Evolutionary conservation across 2,329 filamentous ascomycete genomes (phyloP).

Genomic region (Phyllosticta citrichinensis): DNA sequence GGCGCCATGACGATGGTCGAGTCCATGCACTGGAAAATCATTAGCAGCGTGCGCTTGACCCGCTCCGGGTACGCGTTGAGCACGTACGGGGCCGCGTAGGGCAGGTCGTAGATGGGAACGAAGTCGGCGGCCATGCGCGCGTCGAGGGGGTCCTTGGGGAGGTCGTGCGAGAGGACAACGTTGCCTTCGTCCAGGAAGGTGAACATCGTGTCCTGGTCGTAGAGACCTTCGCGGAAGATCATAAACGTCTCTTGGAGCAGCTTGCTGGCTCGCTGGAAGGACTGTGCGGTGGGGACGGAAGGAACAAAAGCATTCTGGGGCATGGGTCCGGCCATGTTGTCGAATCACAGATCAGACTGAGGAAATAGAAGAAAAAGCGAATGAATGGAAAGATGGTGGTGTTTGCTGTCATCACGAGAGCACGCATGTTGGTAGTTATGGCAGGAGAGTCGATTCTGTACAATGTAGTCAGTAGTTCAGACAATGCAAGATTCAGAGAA

Average conservation of each 20-base stretch:
- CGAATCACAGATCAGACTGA: not conserved
- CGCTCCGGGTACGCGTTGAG: too few relatives aligned
- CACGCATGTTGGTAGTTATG: not conserved
- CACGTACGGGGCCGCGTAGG: not conserved
- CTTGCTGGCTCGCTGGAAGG: not conserved
- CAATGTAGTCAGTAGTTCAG: not conserved
- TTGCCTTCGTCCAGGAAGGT: not conserved
- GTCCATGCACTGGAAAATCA: slow-evolving; percentile 2
- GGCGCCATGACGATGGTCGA: not conserved
- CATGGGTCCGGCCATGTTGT: not conserved
- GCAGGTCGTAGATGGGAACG: not conserved
- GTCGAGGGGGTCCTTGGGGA: not conserved
- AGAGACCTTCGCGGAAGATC: not conserved
- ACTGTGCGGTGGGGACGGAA: not conserved
- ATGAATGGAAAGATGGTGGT: not conserved
- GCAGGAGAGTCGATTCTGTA: not conserved
- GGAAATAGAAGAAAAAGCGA: not conserved
- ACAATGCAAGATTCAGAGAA: not conserved
- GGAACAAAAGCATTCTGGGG: not conserved
- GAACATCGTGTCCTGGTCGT: not conserved
- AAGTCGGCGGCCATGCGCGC: not conserved
- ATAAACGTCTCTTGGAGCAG: not conserved
- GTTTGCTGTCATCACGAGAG: not conserved
- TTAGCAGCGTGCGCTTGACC: not conserved
- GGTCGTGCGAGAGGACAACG: not conserved